Percentiles rank a stretch among this genome's conserved stretches.
Evolutionary conservation across 306 rosid genomes (phyloP).

Genomic region (Vigna trinervia): DNA sequence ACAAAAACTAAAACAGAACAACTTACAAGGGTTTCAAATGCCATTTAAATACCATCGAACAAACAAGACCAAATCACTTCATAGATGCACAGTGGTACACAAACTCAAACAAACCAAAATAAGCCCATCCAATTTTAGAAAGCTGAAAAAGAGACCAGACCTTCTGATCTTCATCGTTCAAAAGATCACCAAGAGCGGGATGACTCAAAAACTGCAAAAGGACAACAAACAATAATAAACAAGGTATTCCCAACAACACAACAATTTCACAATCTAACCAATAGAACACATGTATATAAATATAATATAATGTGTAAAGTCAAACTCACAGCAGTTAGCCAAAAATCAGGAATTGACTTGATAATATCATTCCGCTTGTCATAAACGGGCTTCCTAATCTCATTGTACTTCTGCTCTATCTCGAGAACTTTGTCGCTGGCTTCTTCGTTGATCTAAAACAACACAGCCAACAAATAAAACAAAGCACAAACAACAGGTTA

Average conservation of each 20-base stretch:
- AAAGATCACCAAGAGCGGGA: constrained; percentile 76
- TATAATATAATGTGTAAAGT: constrained; percentile 36
- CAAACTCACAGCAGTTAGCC: constrained; percentile 85
- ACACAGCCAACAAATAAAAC: background rate
- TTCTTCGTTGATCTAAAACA: constrained; percentile 58
- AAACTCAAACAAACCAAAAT: background rate
- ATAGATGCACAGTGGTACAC: background rate
- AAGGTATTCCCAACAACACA: constrained; percentile 5
- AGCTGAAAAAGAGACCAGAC: constrained; percentile 42
- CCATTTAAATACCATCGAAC: background rate
- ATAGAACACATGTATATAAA: background rate
- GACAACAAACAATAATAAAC: background rate
- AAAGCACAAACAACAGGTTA: background rate
- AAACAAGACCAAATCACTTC: constrained; percentile 20
- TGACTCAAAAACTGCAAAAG: constrained; percentile 84
- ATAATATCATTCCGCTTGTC: constrained; percentile 67
- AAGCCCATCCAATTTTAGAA: background rate
- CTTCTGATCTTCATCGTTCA: constrained; percentile 87
- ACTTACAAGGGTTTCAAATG: background rate
- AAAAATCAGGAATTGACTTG: constrained; percentile 80
- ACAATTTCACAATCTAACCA: background rate
- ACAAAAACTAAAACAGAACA: background rate
- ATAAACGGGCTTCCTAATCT: constrained; percentile 71
- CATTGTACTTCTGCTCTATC: constrained; percentile 74
- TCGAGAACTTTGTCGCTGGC: constrained; percentile 72